Base-by-base conservation (phyloP, 2,329 filamentous ascomycete genomes). In the Coniella vitis region DNA sequence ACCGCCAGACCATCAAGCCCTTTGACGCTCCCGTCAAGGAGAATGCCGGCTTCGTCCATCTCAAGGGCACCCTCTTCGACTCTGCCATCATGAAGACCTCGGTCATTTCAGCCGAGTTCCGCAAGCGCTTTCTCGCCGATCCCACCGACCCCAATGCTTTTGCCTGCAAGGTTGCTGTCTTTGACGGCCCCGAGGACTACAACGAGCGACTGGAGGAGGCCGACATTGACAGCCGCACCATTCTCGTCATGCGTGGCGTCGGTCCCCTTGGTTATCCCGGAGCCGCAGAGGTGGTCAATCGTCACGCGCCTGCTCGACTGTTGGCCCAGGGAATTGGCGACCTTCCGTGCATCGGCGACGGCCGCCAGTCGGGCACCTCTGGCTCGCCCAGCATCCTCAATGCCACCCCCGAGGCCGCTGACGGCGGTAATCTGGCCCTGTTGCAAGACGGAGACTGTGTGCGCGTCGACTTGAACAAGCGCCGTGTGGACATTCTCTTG, bases 341-440 rank as follows among this genome's bases (percentile, higher is more conserved):
- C 39, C 59, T 78, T 41, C 69, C 70, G 7, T 76, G 72, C 49
- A 73, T 79, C 50, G 75, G 75, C 7, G 75, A 79, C 55, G 75
- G 75, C 1, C 63, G 75, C 40, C 75, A 78, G 56, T 76, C 72
- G 7, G 75, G 75, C 29, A 79, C 75, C 3, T 78, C 74, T 3
- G 74, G 71, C 0, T 75, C 71, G 3, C 75, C 75, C 1, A 76
- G 72, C 0, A 78, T 79, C 44, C 60, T 78, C n/a, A 77, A 78
- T 52, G 75, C 74, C 2, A 74, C 69, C 38, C 75, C 75, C 7
- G 75, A 79, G 58, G 75, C 75, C 12, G 73, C 74, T 1, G 72
- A 71, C 9, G 74, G 74, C 7, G 75, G 75, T 1, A 78, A 78
- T 46, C 63, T 78, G 17, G 74, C 71, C 4, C 64, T 78, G 17